Evolutionary conservation across 805 yeast species (phyloP).

Genomic region (Kazachstania bromeliacearum): DNA sequence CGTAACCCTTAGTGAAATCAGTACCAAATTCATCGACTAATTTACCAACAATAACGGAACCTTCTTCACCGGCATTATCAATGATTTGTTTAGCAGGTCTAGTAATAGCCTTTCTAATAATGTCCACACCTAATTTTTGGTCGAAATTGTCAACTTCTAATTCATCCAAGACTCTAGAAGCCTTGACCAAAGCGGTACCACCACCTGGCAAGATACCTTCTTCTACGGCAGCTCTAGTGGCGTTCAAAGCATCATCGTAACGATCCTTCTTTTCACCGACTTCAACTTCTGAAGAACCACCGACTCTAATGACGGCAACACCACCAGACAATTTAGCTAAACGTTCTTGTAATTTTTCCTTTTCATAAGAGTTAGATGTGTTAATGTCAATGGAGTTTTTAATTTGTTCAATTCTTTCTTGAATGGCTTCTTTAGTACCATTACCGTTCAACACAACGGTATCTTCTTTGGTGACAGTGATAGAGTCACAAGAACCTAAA

Average conservation of each 20-base stretch:
- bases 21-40: constrained; percentile 43
- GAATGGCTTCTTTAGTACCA: constrained; percentile 73
- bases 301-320: constrained; percentile 96
- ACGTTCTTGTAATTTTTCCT: constrained; percentile 94
- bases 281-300: constrained; percentile 95
- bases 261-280: constrained; percentile 99
- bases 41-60: constrained; percentile 92
- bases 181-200: constrained; percentile 95
- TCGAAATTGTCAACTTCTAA: constrained; percentile 82
- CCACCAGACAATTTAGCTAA: constrained; percentile 95
- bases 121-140: constrained; percentile 91
- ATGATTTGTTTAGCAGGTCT: constrained; percentile 94
- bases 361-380: constrained; percentile 76
- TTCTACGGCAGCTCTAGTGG: constrained; percentile 97
- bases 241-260: constrained; percentile 95
- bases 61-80: constrained; percentile 96
- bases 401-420: constrained; percentile 88
- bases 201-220: constrained; percentile 99
- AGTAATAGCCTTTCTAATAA: constrained; percentile 84
- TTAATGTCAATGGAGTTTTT: constrained; percentile 68
- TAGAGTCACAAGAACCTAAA: constrained; percentile 84
- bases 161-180: constrained; percentile 62
- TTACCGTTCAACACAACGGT: constrained; percentile 89
- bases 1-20: constrained; percentile 84
- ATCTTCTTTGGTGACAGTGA: constrained; percentile 91